phyloP scores from a whole-genome alignment of 768 basidiomycete genomes.

The Rubroboletus pulcherrimus region DNA sequence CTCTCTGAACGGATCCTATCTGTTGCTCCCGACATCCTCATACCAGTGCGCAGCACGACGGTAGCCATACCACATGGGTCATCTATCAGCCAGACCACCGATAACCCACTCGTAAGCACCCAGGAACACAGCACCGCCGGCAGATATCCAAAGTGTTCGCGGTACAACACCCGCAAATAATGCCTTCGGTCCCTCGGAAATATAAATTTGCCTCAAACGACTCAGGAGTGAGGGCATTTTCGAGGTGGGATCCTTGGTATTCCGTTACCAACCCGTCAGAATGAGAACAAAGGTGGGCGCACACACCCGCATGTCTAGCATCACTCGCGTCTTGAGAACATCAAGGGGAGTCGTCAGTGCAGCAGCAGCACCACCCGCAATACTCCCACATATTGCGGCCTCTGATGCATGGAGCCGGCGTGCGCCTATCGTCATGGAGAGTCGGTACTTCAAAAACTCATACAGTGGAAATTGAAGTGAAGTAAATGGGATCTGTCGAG shows the following conservation, averaged over 20 bases:
- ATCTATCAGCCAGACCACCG: slow-evolving; percentile 40
- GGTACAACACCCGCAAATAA: slow-evolving; percentile 88
- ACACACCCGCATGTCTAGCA: slow-evolving; percentile 84
- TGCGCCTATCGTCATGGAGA: slow-evolving; percentile 52
- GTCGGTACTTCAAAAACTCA: slow-evolving; percentile 72
- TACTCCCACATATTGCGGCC: slow-evolving; percentile 84
- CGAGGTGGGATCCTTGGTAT: slow-evolving; percentile 45
- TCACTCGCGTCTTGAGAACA: slow-evolving; percentile 94
- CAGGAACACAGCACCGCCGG: slow-evolving; percentile 94
- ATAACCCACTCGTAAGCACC: slow-evolving; percentile 91
- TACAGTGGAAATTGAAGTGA: slow-evolving; percentile 96
- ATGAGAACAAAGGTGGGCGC: not conserved
- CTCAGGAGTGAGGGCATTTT: slow-evolving; percentile 51
- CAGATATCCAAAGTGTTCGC: slow-evolving; percentile 93
- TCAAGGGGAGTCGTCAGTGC: slow-evolving; percentile 92
- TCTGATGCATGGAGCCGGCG: slow-evolving; percentile 65
- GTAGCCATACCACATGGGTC: not conserved
- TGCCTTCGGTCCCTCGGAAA: slow-evolving; percentile 64
- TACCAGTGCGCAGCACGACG: not conserved
- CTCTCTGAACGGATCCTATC: not conserved
- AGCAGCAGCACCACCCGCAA: slow-evolving; percentile 89
- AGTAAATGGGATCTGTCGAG: slow-evolving; percentile 85
- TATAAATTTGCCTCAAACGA: slow-evolving; percentile 65
- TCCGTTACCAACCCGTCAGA: not conserved
- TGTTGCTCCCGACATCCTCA: not conserved